Conservation (phyloP, 106 monocot genomes). For the Dendrobium officinale region DNA sequence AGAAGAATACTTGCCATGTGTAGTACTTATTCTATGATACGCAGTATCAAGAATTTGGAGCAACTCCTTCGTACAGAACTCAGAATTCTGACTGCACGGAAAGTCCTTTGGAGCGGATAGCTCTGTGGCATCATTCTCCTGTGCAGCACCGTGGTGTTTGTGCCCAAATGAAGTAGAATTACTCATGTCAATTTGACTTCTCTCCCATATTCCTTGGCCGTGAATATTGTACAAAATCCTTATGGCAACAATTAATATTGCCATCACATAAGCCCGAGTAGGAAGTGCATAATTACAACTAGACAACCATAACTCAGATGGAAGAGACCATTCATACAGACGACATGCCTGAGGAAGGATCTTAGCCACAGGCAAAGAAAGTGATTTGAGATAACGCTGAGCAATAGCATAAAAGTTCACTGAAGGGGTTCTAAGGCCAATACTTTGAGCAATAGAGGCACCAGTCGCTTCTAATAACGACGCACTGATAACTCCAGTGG, state of each 20-base stretch:
- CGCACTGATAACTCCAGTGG: constrained; percentile 37
- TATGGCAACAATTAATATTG: constrained; percentile 69
- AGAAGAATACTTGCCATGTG: constrained; percentile 35
- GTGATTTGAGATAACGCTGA: constrained; percentile 43
- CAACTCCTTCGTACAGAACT: constrained; percentile 39
- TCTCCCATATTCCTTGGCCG: constrained; percentile 80
- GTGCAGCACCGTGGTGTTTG: background rate
- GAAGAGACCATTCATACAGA: constrained; percentile 82
- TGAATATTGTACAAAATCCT: constrained; percentile 76
- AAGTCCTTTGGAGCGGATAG: constrained; percentile 1
- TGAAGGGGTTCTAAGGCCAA: constrained; percentile 65
- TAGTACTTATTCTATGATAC: constrained; percentile 36
- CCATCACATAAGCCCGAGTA: constrained; percentile 75
- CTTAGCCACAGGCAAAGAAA: constrained; percentile 51
- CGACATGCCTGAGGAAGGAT: constrained; percentile 64
- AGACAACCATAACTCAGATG: constrained; percentile 78
- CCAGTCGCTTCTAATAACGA: constrained; percentile 65
- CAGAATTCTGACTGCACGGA: constrained; percentile 11
- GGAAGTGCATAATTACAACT: constrained; percentile 44
- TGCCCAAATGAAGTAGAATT: constrained; percentile 1
- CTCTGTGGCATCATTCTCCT: constrained; percentile 3
- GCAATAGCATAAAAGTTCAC: constrained; percentile 81
- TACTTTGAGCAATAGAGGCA: constrained; percentile 50
- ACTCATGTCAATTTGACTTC: constrained; percentile 13
- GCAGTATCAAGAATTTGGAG: constrained; percentile 44